phyloP scores from a whole-genome alignment of 2,329 filamentous ascomycete genomes.

The Ilyonectria sp. region DNA sequence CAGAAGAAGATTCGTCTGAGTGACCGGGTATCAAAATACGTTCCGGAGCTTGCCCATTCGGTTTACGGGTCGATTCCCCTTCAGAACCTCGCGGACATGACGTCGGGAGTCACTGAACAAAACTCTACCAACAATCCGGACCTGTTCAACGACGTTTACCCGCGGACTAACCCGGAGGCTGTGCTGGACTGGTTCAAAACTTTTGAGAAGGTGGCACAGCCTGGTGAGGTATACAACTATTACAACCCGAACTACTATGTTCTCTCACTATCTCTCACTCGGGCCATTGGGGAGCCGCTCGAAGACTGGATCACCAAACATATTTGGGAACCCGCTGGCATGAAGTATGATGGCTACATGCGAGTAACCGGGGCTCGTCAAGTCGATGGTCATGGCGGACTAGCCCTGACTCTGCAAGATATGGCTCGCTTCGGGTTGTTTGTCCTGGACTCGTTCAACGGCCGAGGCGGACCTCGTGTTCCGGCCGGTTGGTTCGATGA shows the following conservation, averaged over 20 bases:
- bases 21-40: no score
- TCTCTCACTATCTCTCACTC: neutral
- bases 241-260: slow-evolving; percentile 17
- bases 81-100: neutral
- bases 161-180: neutral
- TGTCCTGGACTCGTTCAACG: neutral
- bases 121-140: neutral
- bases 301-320: neutral
- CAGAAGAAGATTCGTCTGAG: neutral
- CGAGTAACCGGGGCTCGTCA: neutral
- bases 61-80: neutral
- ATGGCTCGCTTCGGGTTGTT: slow-evolving; percentile 7
- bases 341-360: slow-evolving; percentile 10
- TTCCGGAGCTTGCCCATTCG: no score
- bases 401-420: slow-evolving; percentile 3
- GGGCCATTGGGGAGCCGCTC: neutral
- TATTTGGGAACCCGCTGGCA: slow-evolving; percentile 13
- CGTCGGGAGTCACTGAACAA: neutral
- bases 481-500: neutral
- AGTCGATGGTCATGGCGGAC: slow-evolving; percentile 8
- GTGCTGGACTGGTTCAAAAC: slow-evolving; percentile 7
- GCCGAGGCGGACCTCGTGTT: neutral
- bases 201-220: neutral
- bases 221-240: neutral
- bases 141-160: slow-evolving; percentile 10